Conservation (phyloP, 2,329 filamentous ascomycete species). For the Trichothecium sympodiale region DNA sequence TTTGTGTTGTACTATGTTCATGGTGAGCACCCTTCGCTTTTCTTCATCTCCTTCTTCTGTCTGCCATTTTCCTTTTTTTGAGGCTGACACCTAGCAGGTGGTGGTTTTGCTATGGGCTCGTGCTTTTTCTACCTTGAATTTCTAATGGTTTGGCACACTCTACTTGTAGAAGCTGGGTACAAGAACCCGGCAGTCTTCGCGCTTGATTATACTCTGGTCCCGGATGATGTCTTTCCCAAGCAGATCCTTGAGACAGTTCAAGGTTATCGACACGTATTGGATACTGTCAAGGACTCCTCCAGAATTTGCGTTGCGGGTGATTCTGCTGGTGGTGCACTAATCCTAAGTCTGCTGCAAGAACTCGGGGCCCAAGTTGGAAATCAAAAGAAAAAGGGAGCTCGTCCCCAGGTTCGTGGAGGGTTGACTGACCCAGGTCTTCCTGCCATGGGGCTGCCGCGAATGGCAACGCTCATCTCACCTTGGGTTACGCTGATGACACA, state of each 20-base stretch:
- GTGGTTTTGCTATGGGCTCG: conserved; percentile 76
- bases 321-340: conserved; percentile 66
- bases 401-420: conserved; percentile 6
- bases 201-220: conserved; percentile 71
- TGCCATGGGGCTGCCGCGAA: conserved; percentile 21
- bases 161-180: conserved; percentile 56
- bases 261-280: conserved; percentile 61
- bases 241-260: conserved; percentile 60
- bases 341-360: conserved; percentile 61
- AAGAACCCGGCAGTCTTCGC: conserved; percentile 68
- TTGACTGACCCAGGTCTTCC: conserved; percentile 8
- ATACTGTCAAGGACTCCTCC: conserved; percentile 43
- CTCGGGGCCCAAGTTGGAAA: conserved; percentile 31
- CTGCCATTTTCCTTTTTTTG: no score
- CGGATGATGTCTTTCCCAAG: conserved; percentile 59
- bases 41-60: no score
- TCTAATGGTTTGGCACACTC: conserved; percentile 57
- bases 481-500: conserved; percentile 66
- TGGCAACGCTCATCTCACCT: conserved; percentile 68
- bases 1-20: conserved; percentile 76
- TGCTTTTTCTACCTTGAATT: conserved; percentile 80
- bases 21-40: conserved; percentile 46
- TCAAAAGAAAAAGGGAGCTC: conserved; percentile 9
- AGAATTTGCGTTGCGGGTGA: conserved; percentile 66
- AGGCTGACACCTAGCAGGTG: conserved; percentile 35